Conservation (phyloP, 768 basidiomycete genomes). For the Suillus sp. region DNA sequence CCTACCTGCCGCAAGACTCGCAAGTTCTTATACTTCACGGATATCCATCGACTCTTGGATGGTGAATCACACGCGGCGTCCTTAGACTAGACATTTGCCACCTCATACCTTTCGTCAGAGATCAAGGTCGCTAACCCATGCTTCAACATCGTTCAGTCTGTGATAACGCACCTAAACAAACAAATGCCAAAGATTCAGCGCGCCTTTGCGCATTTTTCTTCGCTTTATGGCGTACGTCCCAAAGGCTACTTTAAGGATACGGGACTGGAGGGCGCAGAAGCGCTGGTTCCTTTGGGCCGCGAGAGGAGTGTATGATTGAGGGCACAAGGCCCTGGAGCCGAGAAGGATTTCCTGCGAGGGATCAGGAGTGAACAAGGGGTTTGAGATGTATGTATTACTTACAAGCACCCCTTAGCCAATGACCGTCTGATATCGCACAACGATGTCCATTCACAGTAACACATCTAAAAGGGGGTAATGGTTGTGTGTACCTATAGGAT, state of each 20-base stretch:
- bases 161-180: slow-evolving; percentile 37
- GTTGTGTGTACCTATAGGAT: no score
- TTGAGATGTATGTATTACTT: slow-evolving; percentile 16
- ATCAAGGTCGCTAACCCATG: slow-evolving; percentile 37
- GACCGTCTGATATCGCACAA: no score
- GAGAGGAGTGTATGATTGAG: slow-evolving; percentile 33
- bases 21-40: slow-evolving; percentile 32
- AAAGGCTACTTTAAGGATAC: slow-evolving; percentile 32
- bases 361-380: neutral
- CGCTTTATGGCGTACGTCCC: slow-evolving; percentile 31
- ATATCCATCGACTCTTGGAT: slow-evolving; percentile 25
- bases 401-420: neutral
- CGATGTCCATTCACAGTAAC: neutral
- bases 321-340: slow-evolving; percentile 27
- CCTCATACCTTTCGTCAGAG: slow-evolving; percentile 12
- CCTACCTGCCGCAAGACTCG: slow-evolving; percentile 18
- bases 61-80: slow-evolving; percentile 34
- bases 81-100: slow-evolving; percentile 33
- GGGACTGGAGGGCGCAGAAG: slow-evolving; percentile 32
- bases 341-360: slow-evolving; percentile 25
- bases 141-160: slow-evolving; percentile 41
- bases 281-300: slow-evolving; percentile 36
- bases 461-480: no score
- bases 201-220: slow-evolving; percentile 35
- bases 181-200: slow-evolving; percentile 38